A percentile compares a stretch with the other conserved stretches of the same genome.
Conservation (phyloP, 306 rosid species). For the Oemleria cerasiformis region DNA sequence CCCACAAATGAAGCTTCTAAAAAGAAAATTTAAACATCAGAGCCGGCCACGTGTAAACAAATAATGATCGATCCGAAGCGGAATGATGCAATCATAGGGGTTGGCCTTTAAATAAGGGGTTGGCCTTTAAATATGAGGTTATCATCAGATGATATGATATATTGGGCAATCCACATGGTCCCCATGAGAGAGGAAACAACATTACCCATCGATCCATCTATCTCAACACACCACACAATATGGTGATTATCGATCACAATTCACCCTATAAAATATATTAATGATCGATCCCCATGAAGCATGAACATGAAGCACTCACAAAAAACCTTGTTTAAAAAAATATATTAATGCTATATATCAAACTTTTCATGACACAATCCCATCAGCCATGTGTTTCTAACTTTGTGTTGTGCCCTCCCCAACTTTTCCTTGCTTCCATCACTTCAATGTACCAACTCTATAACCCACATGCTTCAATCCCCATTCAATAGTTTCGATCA, state of each 20-base stretch:
- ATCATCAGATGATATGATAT: conserved; percentile 14
- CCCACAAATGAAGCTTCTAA: conserved; percentile 34
- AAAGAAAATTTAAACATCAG: conserved; percentile 5
- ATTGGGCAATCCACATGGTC: conserved; percentile 43
- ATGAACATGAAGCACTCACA: neutral
- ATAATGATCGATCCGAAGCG: conserved; percentile 11
- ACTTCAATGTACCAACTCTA: neutral
- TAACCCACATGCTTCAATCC: neutral
- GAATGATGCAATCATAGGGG: conserved; percentile 34
- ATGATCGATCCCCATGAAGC: conserved; percentile 11
- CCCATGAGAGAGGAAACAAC: conserved; percentile 19
- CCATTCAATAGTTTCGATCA: neutral
- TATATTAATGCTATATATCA: neutral
- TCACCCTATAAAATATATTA: conserved; percentile 12
- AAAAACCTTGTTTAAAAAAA: neutral
- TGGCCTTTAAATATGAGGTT: conserved; percentile 21
- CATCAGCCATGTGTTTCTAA: conserved; percentile 6
- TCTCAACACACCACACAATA: conserved; percentile 24
- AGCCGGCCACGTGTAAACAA: conserved; percentile 33
- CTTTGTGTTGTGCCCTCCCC: neutral
- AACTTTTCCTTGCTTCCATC: neutral
- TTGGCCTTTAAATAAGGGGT: conserved; percentile 18
- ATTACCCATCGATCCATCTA: conserved; percentile 9
- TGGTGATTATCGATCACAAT: too few relatives aligned
- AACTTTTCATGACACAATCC: conserved; percentile 14